A percentile compares a stretch with the other conserved stretches of the same genome.
These are phyloP conservation scores for Curvularia sp. DNA, from an alignment of 2,329 filamentous ascomycete species.

Conservation along the genomic window DNA sequence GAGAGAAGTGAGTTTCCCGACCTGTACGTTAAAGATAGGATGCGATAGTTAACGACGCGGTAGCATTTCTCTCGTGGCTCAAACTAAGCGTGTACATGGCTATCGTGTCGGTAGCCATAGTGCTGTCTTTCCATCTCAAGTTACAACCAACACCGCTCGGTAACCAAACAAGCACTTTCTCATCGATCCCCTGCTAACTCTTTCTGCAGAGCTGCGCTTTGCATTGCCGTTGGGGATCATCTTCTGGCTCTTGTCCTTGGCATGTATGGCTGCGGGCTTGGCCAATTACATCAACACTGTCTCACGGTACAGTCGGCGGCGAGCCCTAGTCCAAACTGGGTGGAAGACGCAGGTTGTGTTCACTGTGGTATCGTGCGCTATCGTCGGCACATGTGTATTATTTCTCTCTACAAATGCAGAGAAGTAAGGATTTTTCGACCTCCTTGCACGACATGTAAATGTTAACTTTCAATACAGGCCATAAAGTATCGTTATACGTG, in stretches of 20 bases:
- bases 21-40: not conserved
- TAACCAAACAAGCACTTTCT: slow-evolving; percentile 13
- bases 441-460: slow-evolving; percentile 11
- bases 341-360: slow-evolving; percentile 87
- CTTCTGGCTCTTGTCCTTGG: slow-evolving; percentile 83
- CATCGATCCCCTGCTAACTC: slow-evolving; percentile 3
- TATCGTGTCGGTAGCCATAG: slow-evolving; percentile 86
- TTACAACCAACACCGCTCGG: slow-evolving; percentile 60
- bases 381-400: slow-evolving; percentile 52
- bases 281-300: slow-evolving; percentile 87
- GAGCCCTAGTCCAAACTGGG: slow-evolving; percentile 88
- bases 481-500: slow-evolving; percentile 3
- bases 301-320: slow-evolving; percentile 77
- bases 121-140: slow-evolving; percentile 91
- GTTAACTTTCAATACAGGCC: slow-evolving; percentile 7
- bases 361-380: slow-evolving; percentile 50
- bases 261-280: slow-evolving; percentile 78
- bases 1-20: slow-evolving; percentile 64
- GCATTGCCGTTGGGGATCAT: slow-evolving; percentile 83
- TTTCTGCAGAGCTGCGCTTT: slow-evolving; percentile 71
- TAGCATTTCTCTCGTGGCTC: slow-evolving; percentile 85
- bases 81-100: slow-evolving; percentile 89
- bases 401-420: slow-evolving; percentile 51
- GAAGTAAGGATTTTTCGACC: slow-evolving; percentile 17
- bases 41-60: slow-evolving; percentile 10